These are phyloP conservation scores for Coemansia sp. DNA, from an alignment of 192 early-diverging fungal genomes.

Conservation along the genomic window DNA sequence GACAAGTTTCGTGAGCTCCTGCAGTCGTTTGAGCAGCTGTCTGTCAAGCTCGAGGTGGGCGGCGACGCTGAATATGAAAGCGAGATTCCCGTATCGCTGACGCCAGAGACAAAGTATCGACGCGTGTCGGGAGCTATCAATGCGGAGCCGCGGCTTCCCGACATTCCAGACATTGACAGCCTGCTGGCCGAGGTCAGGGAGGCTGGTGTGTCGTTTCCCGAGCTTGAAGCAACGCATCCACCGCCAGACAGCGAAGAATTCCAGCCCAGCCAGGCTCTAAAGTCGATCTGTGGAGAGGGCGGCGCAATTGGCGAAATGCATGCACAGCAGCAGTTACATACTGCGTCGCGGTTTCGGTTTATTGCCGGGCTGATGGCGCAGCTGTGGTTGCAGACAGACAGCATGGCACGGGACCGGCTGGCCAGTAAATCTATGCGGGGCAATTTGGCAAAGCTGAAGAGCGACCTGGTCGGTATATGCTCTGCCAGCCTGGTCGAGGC, in stretches of 20 bases:
- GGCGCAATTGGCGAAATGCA: slow-evolving; percentile 11
- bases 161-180: slow-evolving; percentile 15
- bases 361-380: slow-evolving; percentile 30
- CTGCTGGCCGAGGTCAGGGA: slow-evolving; percentile 26
- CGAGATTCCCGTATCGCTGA: slow-evolving; percentile 8
- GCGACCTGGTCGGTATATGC: slow-evolving; percentile 29
- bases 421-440: slow-evolving; percentile 4
- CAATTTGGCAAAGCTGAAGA: slow-evolving; percentile 13
- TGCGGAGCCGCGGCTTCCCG: neutral
- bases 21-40: slow-evolving; percentile 47
- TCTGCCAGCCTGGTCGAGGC: slow-evolving; percentile 43
- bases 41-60: slow-evolving; percentile 45
- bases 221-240: slow-evolving; percentile 38
- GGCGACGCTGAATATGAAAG: slow-evolving; percentile 26
- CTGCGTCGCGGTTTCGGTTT: slow-evolving; percentile 39
- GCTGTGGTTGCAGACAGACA: slow-evolving; percentile 24
- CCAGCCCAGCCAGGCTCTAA: slow-evolving; percentile 19
- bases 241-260: slow-evolving; percentile 27
- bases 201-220: slow-evolving; percentile 38
- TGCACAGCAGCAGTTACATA: slow-evolving; percentile 33
- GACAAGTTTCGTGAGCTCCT: slow-evolving; percentile 50
- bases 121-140: slow-evolving; percentile 3
- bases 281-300: slow-evolving; percentile 8
- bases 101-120: slow-evolving; percentile 4
- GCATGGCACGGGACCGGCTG: slow-evolving; percentile 12